Percentiles rank a stretch among this genome's conserved stretches.
phyloP scores from a whole-genome alignment of 805 yeast species.

The Soucietia sequanensis region DNA sequence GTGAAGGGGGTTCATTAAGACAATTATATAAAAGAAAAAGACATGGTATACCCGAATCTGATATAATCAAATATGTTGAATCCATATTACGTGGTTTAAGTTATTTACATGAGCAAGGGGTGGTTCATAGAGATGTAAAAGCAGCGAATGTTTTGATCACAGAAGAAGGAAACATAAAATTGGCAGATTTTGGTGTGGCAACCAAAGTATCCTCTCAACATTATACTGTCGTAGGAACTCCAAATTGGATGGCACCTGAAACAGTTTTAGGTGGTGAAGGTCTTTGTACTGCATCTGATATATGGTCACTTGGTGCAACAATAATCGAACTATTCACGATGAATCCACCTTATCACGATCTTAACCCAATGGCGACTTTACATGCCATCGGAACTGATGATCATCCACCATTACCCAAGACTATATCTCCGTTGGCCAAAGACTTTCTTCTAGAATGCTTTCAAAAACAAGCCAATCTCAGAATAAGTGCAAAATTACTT shows the following conservation, averaged over 20 bases:
- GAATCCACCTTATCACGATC: constrained; percentile 80
- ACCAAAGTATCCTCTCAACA: constrained; percentile 49
- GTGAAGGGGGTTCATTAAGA: constrained; percentile 63
- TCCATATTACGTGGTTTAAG: constrained; percentile 61
- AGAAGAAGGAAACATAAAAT: constrained; percentile 63
- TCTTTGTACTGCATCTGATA: constrained; percentile 84
- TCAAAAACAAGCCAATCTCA: constrained; percentile 60
- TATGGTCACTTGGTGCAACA: constrained; percentile 96
- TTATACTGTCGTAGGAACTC: constrained; percentile 71
- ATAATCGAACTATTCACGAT: constrained; percentile 83
- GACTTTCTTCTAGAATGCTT: constrained; percentile 70
- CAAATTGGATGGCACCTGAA: constrained; percentile 99
- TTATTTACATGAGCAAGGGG: constrained; percentile 69
- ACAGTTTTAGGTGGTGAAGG: constrained; percentile 78
- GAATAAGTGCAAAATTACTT: constrained; percentile 57
- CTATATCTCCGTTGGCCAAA: constrained; percentile 39
- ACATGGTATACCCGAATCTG: constrained; percentile 54
- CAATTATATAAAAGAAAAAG: constrained; percentile 47
- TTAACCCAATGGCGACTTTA: constrained; percentile 73
- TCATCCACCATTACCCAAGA: constrained; percentile 64
- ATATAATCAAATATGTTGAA: constrained; percentile 47
- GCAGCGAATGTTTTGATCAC: constrained; percentile 86
- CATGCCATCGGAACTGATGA: constrained; percentile 82
- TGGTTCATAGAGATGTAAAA: constrained; percentile 84
- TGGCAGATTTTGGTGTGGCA: constrained; percentile 97